Evolutionary conservation across 2,329 filamentous ascomycete species (phyloP), one percentile per base, ranked within the genome.

Genomic region (Ophiostoma tasmaniense): DNA sequence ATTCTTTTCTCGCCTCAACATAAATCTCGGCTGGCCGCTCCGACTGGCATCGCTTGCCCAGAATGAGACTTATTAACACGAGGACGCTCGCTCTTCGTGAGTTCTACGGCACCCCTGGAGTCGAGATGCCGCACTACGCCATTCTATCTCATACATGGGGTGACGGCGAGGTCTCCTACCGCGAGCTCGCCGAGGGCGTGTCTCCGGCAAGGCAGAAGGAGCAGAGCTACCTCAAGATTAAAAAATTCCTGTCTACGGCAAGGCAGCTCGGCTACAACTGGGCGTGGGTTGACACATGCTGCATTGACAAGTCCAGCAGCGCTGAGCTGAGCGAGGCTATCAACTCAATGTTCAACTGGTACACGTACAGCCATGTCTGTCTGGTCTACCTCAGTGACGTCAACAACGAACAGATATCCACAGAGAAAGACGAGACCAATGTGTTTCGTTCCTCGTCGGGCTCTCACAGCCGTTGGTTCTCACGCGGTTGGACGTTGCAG

Each of bases 221-320:
- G n/a, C 10, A 22, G 3, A 25, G 50, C 50, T 55, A 25, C 8
- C n/a, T 25, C 50, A 55, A 55, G n/a, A 55, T 55, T 8, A 25
- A 55, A 13, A 25, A 25, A 0, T 55, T 22, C 14, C 11, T 22
- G 2, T 30, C 25, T 4, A 7, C 13, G 25, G 59, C 59, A n/a
- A 62, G 59, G 13, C 28, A 17, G 59, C 59, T 35, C 14, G 59
- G 59, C 13, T 20, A 25, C 28, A 35, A 10, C 28, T 62, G 59
- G 30, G 59, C 59, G 5, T 62, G 59, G 59, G 25, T 62, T 1
- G 59, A 62, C 28, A 62, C 59, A 17, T 62, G 59, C 59, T 30
- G 59, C 59, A 62, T 62, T 25, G 59, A 62, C 59, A 62, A 62
- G 25, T 20, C 59, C 28, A 62, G 59, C 28, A 62, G 30, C 59